A percentile compares a stretch with the other conserved stretches of the same genome.
Conservation (phyloP, 2,329 filamentous ascomycete species). For the Aspergillus floridensis region DNA sequence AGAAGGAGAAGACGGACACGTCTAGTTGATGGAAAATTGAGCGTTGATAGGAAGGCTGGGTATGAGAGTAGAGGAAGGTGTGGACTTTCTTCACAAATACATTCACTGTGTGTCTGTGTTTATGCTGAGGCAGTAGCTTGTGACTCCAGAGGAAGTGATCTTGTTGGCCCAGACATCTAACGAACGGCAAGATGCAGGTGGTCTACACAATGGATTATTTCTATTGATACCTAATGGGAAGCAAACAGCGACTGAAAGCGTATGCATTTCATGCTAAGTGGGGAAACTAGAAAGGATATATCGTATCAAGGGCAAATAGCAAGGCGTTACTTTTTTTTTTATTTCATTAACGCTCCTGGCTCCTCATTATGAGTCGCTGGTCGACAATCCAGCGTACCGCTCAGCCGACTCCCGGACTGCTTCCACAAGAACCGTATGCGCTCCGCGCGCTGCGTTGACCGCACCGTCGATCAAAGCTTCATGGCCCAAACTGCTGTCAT, state of each 20-base stretch:
- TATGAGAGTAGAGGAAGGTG: too few species aligned
- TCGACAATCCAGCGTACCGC: slow-evolving; percentile 30
- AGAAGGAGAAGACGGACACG: too few species aligned
- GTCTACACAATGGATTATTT: background rate
- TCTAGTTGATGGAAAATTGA: too few species aligned
- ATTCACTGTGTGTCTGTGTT: too few species aligned
- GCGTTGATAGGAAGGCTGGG: too few species aligned
- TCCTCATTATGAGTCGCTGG: background rate
- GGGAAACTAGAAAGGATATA: background rate
- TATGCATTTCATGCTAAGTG: background rate
- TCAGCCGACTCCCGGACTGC: slow-evolving; percentile 59
- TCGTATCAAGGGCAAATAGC: background rate
- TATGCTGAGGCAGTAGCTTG: background rate
- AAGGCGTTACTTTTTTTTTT: background rate
- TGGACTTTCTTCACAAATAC: too few species aligned
- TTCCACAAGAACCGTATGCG: slow-evolving; percentile 59
- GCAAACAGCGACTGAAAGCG: background rate
- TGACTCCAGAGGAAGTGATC: background rate
- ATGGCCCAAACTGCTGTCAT: slow-evolving; percentile 40
- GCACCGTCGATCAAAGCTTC: slow-evolving; percentile 62
- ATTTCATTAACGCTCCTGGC: slow-evolving; percentile 6
- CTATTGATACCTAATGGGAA: background rate
- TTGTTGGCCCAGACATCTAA: background rate
- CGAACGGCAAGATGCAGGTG: background rate
- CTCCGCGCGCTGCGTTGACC: slow-evolving; percentile 60